Conservation (phyloP, 441 rosid genomes). For the Gossypium gossypioides region DNA sequence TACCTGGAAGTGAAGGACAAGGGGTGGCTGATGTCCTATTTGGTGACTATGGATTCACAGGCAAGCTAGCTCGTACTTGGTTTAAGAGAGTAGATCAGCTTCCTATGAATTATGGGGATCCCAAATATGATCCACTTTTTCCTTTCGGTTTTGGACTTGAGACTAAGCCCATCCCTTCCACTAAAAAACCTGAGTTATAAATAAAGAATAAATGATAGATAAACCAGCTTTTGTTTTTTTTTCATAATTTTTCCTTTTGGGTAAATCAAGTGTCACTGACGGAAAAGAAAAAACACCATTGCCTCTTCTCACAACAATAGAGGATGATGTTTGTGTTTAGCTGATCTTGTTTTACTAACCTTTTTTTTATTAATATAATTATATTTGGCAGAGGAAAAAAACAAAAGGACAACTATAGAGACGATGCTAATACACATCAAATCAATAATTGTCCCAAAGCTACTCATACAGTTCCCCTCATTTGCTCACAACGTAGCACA, state of each 20-base stretch:
- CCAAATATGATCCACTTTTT: slow-evolving; percentile 11
- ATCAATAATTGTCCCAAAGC: neutral
- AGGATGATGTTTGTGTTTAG: no score
- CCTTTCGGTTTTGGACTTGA: slow-evolving; percentile 8
- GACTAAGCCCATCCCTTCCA: neutral
- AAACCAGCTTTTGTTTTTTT: no score
- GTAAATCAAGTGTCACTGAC: no score
- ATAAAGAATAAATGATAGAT: no score
- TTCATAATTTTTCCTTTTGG: no score
- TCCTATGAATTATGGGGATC: slow-evolving; percentile 6
- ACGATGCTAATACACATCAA: neutral
- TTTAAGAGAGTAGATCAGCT: slow-evolving; percentile 8
- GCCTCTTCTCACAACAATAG: no score
- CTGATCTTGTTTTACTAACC: no score
- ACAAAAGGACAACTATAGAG: neutral
- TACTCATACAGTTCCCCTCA: neutral
- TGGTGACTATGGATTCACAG: slow-evolving; percentile 9
- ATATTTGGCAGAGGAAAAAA: no score
- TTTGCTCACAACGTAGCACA: neutral
- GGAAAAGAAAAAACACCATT: no score
- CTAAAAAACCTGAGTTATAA: no score
- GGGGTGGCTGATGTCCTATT: slow-evolving; percentile 8
- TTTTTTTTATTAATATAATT: no score
- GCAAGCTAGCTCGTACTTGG: slow-evolving; percentile 8
- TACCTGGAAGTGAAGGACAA: slow-evolving; percentile 13